Evolutionary conservation across 164 flowering plant species (phyloP), one percentile per base, ranked within the genome.

Genomic region (Nymphaea colorata): DNA sequence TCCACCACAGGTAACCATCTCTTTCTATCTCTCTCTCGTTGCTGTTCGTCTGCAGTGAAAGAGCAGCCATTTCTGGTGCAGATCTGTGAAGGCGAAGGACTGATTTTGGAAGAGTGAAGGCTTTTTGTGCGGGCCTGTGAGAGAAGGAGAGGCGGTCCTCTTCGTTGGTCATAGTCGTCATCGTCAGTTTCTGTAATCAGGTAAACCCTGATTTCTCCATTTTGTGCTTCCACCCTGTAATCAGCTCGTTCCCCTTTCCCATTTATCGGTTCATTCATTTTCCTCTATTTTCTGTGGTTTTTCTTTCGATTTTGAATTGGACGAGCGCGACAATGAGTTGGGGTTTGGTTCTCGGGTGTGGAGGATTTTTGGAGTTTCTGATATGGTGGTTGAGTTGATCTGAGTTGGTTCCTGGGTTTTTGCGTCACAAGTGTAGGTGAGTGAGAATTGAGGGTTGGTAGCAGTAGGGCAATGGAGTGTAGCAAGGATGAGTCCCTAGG

Each of bases 401-500:
- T 61, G 11, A 17, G 25, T 61, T 41, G 16, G n/a, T 61, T 41
- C 36, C 6, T 17, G 7, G 10, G 25, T 5, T 6, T 61, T 61
- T 17, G 0, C 12, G 11, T 61, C 64, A 17, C 10, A 61, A 41
- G n/a, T 10, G 10, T 61, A 41, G 42, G 64, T 61, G 7, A 61
- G 41, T 61, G 41, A 4, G 12, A 15, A 17, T 61, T 61, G 12
- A 17, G 11, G 8, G 41, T 61, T 61, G 25, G 18, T 17, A 61
- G 42, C 3, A 61, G 59, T 45, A 69, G 64, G 53, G 61, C 25
- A 70, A 90, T 90, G 97, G 97, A 90, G 69, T 90, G 97, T 73
- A 90, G 88, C 57, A 87, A 75, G 78, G 94, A 87, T 68, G 97
- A 88, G 71, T 93, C 97, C 41, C 61, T 42, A 81, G 89, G 70